Conservation (phyloP, 331 rosid species). For the Telfairia occidentalis region DNA sequence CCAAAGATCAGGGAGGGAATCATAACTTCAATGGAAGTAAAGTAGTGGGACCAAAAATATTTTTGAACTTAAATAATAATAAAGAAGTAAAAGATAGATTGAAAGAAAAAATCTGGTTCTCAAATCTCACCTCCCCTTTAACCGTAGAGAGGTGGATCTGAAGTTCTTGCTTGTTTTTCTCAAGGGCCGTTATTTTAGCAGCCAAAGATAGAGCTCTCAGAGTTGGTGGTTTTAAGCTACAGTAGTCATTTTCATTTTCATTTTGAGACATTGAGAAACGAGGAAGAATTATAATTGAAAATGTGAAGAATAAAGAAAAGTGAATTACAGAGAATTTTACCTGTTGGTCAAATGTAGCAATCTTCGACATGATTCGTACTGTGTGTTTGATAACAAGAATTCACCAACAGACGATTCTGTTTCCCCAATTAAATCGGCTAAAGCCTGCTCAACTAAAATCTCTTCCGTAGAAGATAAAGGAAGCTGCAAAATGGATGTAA, state of each 20-base stretch:
- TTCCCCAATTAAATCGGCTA: conserved; percentile 31
- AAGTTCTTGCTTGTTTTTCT: not conserved
- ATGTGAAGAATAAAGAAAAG: too few relatives aligned
- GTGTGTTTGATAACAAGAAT: conserved; percentile 42
- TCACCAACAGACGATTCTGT: conserved; percentile 22
- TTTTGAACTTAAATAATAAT: too few relatives aligned
- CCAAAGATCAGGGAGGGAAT: too few relatives aligned
- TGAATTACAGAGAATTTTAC: not conserved
- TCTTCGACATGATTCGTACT: conserved; percentile 36
- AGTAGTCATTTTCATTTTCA: not conserved
- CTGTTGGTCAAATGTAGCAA: conserved; percentile 22
- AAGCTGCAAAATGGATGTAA: conserved; percentile 21
- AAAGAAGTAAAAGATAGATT: too few relatives aligned
- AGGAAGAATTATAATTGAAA: too few relatives aligned
- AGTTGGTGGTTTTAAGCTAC: not conserved
- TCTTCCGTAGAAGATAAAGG: conserved; percentile 31
- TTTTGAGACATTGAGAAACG: not conserved
- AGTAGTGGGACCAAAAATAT: too few relatives aligned
- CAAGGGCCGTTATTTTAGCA: not conserved
- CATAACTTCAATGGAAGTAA: too few relatives aligned
- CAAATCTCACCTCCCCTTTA: not conserved
- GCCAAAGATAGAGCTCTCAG: not conserved
- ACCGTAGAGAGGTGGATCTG: not conserved
- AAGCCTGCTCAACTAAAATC: conserved; percentile 41
- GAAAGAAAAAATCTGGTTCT: not conserved